Percentiles rank a stretch among this genome's conserved stretches.
Evolutionary conservation across 306 rosid genomes (phyloP).

Genomic region (Leucaena leucocephala): DNA sequence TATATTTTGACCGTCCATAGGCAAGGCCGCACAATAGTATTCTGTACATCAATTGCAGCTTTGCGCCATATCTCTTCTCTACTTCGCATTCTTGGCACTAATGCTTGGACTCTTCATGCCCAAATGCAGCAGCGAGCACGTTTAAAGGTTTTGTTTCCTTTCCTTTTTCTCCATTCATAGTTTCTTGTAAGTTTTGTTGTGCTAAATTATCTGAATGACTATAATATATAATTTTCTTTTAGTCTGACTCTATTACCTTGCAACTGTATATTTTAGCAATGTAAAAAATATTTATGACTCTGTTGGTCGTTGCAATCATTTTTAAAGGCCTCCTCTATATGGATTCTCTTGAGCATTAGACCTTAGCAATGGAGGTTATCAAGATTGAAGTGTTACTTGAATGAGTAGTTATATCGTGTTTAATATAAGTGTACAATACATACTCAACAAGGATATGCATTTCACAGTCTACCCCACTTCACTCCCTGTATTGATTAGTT

Average conservation of each 20-base stretch:
- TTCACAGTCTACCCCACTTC: neutral
- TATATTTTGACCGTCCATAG: constrained; percentile 86
- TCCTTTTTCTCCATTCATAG: constrained; percentile 13
- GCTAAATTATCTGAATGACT: constrained; percentile 23
- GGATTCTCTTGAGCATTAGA: neutral
- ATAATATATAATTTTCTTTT: neutral
- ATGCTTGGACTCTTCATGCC: constrained; percentile 87
- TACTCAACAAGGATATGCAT: neutral
- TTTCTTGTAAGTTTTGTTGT: constrained; percentile 26
- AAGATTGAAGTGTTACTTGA: neutral
- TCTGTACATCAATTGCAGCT: constrained; percentile 92
- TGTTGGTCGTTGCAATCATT: constrained; percentile 19
- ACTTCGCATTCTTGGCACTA: constrained; percentile 70
- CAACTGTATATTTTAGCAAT: constrained; percentile 1
- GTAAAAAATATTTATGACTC: neutral
- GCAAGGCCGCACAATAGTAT: constrained; percentile 88
- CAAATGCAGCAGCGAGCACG: constrained; percentile 94
- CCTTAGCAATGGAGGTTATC: neutral
- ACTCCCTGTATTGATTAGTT: neutral
- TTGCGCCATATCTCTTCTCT: constrained; percentile 83
- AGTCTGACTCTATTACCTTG: constrained; percentile 1
- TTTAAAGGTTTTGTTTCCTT: constrained; percentile 66
- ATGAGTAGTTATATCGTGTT: neutral
- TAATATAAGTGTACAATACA: neutral
- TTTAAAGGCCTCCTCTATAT: neutral